These are phyloP conservation scores for Ceratobasidium sp. DNA, from an alignment of 1,284 basidiomycete genomes.

Conservation along the genomic window DNA sequence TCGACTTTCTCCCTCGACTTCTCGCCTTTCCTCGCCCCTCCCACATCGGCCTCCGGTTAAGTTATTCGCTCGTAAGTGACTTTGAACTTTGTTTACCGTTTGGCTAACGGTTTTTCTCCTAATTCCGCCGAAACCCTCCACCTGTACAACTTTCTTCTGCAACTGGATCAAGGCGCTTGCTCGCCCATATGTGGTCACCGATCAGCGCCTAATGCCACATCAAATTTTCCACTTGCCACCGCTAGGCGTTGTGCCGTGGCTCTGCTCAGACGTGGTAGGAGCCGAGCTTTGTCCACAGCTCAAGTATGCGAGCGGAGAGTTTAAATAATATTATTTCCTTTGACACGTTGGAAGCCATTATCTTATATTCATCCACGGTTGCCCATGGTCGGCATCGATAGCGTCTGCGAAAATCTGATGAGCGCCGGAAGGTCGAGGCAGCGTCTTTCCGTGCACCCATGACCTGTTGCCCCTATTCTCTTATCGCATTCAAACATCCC, in stretches of 20 bases:
- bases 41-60: neutral
- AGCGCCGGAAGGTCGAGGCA: neutral
- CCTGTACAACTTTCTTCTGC: too few relatives aligned
- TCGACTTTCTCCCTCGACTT: neutral
- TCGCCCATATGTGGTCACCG: neutral
- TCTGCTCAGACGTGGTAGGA: too few relatives aligned
- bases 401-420: neutral
- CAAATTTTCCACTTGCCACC: too few relatives aligned
- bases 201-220: neutral
- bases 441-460: neutral
- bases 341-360: neutral
- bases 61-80: too few relatives aligned
- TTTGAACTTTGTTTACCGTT: too few relatives aligned
- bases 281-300: too few relatives aligned
- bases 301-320: too few relatives aligned
- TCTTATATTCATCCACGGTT: neutral
- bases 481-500: neutral
- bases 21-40: neutral
- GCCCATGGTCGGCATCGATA: neutral
- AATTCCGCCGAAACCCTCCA: too few relatives aligned
- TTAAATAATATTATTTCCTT: too few relatives aligned
- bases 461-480: neutral
- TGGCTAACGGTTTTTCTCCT: too few relatives aligned
- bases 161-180: too few relatives aligned
- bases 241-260: neutral